These are phyloP conservation scores for Epichloe elymi DNA, from an alignment of 2,329 filamentous ascomycete species.

Conservation along the genomic window DNA sequence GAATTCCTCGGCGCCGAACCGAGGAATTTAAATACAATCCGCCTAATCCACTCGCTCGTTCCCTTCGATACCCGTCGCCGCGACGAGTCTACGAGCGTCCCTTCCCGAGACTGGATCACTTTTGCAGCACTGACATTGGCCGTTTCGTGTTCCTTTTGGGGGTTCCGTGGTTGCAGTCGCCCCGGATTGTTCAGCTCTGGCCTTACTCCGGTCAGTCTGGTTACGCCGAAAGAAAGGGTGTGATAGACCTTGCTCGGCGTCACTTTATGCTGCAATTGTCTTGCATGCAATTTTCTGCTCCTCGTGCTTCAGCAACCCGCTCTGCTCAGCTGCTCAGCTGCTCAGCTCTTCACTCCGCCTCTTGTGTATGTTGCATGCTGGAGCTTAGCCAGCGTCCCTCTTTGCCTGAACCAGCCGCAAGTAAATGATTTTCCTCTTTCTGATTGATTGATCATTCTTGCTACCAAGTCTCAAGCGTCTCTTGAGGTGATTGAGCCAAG, in stretches of 20 bases:
- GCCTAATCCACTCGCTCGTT: constrained; percentile 17
- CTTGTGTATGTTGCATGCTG: neutral
- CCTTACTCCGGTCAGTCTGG: neutral
- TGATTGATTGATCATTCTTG: neutral
- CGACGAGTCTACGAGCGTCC: constrained; percentile 17
- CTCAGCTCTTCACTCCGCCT: neutral
- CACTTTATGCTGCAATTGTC: neutral
- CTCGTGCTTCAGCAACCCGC: neutral
- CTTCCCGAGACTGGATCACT: constrained; percentile 21
- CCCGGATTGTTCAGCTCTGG: constrained; percentile 11
- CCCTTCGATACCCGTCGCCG: constrained; percentile 12
- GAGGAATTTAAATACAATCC: constrained; percentile 26
- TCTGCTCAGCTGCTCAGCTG: neutral
- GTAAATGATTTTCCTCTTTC: neutral
- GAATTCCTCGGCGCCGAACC: constrained; percentile 31
- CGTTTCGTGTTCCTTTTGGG: constrained; percentile 4
- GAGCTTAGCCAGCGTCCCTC: neutral
- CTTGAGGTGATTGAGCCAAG: neutral
- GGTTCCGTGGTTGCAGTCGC: neutral
- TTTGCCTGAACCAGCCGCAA: neutral
- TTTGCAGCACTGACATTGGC: constrained; percentile 8
- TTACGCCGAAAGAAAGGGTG: neutral
- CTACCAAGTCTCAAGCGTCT: neutral
- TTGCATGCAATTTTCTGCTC: neutral
- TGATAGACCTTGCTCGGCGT: neutral